These are phyloP conservation scores for bread wheat (Triticum aestivum) DNA, from an alignment of 176 grass and related monocot genomes.

Conservation along the genomic window DNA sequence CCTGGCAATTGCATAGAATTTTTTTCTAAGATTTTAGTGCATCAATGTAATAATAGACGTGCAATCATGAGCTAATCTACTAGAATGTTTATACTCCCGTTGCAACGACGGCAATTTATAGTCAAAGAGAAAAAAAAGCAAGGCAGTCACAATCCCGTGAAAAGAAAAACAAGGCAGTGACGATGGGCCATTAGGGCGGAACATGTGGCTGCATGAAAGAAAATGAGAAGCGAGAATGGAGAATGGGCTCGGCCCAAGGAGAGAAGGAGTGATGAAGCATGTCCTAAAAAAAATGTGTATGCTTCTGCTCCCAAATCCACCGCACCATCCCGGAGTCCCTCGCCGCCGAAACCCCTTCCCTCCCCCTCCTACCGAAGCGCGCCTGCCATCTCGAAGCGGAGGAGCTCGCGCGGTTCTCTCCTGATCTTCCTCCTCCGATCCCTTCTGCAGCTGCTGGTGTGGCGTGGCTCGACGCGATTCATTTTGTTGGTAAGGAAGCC, in stretches of 20 bases:
- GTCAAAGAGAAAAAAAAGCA: no score
- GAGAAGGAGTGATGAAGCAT: background rate
- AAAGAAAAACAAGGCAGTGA: background rate
- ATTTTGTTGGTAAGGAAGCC: conserved; percentile 27
- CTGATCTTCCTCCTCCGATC: conserved; percentile 7
- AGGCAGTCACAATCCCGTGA: no score
- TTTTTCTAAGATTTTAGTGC: no score
- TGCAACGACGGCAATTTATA: no score
- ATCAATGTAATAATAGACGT: no score
- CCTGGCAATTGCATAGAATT: no score
- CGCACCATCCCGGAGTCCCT: conserved; percentile 18
- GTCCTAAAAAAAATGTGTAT: conserved; percentile 1
- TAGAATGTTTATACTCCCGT: no score
- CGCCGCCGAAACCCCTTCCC: conserved; percentile 18
- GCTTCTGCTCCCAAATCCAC: conserved; percentile 20
- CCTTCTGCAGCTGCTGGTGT: background rate
- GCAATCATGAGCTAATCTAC: no score
- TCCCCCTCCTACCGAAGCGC: conserved; percentile 3
- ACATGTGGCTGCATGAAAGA: background rate
- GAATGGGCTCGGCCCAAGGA: conserved; percentile 7
- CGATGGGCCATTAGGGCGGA: background rate
- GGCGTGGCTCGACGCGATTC: background rate
- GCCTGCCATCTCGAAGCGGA: conserved; percentile 5
- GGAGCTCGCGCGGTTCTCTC: conserved; percentile 9
- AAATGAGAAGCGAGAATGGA: background rate